Base-by-base conservation (phyloP, 495 filamentous ascomycete genomes). In the Xanthoparmelia taractica region DNA sequence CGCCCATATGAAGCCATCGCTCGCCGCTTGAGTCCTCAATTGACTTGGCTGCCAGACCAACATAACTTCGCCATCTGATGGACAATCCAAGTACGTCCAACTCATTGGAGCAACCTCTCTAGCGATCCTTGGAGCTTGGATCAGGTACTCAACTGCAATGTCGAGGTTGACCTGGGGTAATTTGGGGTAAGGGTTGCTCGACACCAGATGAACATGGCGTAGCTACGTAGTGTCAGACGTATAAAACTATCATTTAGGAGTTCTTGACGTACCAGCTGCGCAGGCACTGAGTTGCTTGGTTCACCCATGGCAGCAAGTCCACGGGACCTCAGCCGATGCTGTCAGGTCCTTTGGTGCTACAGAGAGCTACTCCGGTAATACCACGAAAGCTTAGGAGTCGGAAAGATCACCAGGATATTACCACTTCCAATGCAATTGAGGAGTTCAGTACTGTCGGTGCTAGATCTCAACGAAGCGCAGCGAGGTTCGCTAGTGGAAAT, bases 1-100 rank as follows among this genome's bases (percentile, higher is more conserved):
- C 8, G 85, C 83, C 93, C 93, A 98, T 57, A 96, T 77, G 70
- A 90, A 93, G 18, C 94, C 94, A 81, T 98, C 93, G 63, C 86
- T 95, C 27, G 94, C 85, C 68, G 89, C 92, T 57, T 84, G 84
- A 5, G 79, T 80, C 23, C 83, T 84, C 59, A 90, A 75, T 59
- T 84, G 80, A 27, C 79, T 76, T 1, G 92, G 89, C 72, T 96
- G 91, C 93, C 92, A 97, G 43, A 86, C 87, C 29, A 97, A 79
- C 71, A 92, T 82, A 34, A 96, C 80, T 23, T 85, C 85, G 13
- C 91, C 91, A 76, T 96, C 89, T 38, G 76, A 78, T 7, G 92
- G 93, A 36, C 84, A 82, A 65, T 93, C 86, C 50, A 97, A 79
- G 74, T 94, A 96, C 23, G 87, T 91, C 93, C 93, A 98, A 70